Conservation (phyloP, 164 flowering plant genomes). For the Protea cynaroides region DNA sequence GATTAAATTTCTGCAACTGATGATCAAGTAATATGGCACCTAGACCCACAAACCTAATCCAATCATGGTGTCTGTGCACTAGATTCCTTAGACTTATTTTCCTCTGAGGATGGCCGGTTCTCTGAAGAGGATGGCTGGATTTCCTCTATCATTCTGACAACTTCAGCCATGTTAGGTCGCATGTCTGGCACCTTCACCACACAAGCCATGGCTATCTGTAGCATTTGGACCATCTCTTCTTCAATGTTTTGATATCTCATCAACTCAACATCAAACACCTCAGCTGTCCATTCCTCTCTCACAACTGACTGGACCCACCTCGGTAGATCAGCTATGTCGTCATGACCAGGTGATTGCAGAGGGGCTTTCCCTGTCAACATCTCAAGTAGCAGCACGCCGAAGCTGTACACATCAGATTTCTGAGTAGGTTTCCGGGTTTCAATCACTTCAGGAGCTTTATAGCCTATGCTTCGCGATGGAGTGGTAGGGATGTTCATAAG, state of each 20-base stretch:
- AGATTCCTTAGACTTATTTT: conserved; percentile 28
- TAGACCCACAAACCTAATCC: neutral
- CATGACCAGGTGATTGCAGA: conserved; percentile 55
- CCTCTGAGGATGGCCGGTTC: conserved; percentile 30
- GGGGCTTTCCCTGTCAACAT: conserved; percentile 86
- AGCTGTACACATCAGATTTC: conserved; percentile 85
- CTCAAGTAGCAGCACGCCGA: conserved; percentile 81
- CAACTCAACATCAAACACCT: conserved; percentile 80
- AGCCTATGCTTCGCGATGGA: conserved; percentile 58
- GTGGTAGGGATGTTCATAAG: conserved; percentile 61
- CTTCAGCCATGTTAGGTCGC: conserved; percentile 32
- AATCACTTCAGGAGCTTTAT: conserved; percentile 84
- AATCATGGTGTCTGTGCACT: conserved; percentile 31
- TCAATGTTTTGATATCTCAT: conserved; percentile 58
- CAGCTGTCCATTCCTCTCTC: conserved; percentile 82
- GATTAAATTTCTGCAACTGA: too few species aligned
- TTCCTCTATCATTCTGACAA: conserved; percentile 32
- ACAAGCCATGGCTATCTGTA: conserved; percentile 77
- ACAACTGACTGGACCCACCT: conserved; percentile 88
- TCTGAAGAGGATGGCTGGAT: conserved; percentile 31
- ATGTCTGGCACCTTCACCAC: conserved; percentile 26
- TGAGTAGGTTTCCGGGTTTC: conserved; percentile 75
- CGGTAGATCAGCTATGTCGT: conserved; percentile 84
- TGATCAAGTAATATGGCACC: too few species aligned
- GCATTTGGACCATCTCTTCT: conserved; percentile 83